Evolutionary conservation across 164 flowering plant genomes (phyloP), one percentile per base, ranked within the genome.

Genomic region (Saururus chinensis): DNA sequence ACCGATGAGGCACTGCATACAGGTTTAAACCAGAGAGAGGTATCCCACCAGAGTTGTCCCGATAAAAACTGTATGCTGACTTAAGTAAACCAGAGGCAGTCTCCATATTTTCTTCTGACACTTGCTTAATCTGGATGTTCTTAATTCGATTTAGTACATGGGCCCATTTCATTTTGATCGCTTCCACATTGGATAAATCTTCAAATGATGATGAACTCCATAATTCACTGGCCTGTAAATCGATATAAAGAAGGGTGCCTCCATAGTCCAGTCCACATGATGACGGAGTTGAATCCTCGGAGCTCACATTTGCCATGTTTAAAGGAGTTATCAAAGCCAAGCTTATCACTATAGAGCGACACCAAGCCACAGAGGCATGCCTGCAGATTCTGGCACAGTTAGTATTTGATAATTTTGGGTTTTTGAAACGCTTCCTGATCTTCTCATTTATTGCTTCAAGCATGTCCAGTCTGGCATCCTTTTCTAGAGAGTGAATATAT

Each of bases 321-420:
- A 79, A 64, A 13, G 93, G 92, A 51, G 99, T 88, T 72, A 93
- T 81, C 61, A 56, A 62, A 70, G 84, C 88, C 83, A 93, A 77
- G 70, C 88, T 81, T 64, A 79, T 65, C 53, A 90, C 73, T 53
- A 93, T 88, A 54, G 88, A 77, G 54, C 96, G 78, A 64, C 85
- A 93, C 96, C 96, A 90, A 64, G 96, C 91, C 59, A 81, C 68
- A 30, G 97, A 88, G 63, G 93, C 95, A 76, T 93, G 92, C 78
- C 77, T 80, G 79, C 89, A 85, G 65, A 93, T 82, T 81, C 81
- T 91, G 25, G 93, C 84, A 76, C 80, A 81, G 60, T 69, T 80
- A 60, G 84, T 83, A 71, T 80, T 83, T 42, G 99, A 84, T 65
- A 88, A 71, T 68, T 90, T 93, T 40, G 97, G 91, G 65, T 88